A percentile compares a stretch with the other conserved stretches of the same genome.
Conservation (phyloP, 306 rosid genomes). For the Boehmeria nivea region DNA sequence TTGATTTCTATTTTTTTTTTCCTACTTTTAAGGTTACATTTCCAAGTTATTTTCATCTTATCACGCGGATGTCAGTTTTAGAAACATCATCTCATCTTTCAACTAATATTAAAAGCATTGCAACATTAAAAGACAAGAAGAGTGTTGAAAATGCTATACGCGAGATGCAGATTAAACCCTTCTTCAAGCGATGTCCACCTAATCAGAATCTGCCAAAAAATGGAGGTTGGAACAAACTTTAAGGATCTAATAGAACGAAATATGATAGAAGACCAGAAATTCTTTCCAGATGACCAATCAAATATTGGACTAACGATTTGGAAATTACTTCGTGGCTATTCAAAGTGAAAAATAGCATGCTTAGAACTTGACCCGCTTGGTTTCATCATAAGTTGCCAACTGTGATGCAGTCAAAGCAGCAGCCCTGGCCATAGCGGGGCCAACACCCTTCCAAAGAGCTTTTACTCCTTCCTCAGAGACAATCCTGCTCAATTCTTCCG, state of each 20-base stretch:
- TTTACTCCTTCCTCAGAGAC: constrained; percentile 69
- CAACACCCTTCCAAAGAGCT: constrained; percentile 90
- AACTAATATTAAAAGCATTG: too few relatives aligned
- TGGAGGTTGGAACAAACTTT: constrained; percentile 16
- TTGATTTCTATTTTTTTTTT: too few relatives aligned
- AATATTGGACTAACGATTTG: constrained; percentile 22
- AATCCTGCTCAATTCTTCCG: constrained; percentile 51
- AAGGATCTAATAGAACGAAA: constrained; percentile 2
- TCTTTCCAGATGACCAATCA: constrained; percentile 11
- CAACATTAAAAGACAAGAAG: constrained; percentile 15
- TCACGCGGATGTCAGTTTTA: too few relatives aligned
- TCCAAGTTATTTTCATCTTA: too few relatives aligned
- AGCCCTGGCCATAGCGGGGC: constrained; percentile 96
- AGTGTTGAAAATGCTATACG: constrained; percentile 40
- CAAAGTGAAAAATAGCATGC: constrained; percentile 39
- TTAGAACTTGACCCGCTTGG: constrained; percentile 79
- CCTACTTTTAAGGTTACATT: too few relatives aligned
- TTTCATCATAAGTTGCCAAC: constrained; percentile 84
- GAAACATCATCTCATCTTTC: too few relatives aligned
- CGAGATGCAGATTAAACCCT: constrained; percentile 73
- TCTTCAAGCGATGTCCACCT: constrained; percentile 64
- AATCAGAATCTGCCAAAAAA: constrained; percentile 56
- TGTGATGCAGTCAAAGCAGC: constrained; percentile 93
- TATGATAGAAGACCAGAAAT: background rate
- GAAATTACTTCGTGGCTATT: constrained; percentile 33